Evolutionary conservation across 371 early-diverging fungal genomes (phyloP), one percentile per base, ranked within the genome.

Genomic region (Mucor racemosus): DNA sequence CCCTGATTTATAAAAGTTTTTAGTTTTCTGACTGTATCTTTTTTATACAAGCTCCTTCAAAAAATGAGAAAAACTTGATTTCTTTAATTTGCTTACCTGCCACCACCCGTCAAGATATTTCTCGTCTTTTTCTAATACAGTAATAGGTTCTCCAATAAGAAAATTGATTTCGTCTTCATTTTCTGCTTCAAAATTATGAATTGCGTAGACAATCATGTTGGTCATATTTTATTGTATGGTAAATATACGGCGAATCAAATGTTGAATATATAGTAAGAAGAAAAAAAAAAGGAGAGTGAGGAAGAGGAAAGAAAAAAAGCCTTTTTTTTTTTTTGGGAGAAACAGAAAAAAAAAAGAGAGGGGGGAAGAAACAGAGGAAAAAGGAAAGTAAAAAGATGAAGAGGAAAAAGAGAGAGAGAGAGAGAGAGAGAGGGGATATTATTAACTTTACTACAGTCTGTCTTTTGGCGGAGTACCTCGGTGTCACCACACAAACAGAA

Each of bases 91-190:
- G 50, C 14, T 78, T 88, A 90, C 92, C 88, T 88, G 86, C 92
- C 92, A 94, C 95, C 95, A 94, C 35, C 94, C 94, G 75, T 94
- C 95, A 21, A 84, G 79, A 71, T 88, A 93, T 48, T 86, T 78
- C 40, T 92, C 93, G 73, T 94, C 95, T 68, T 84, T 86, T 70
- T 92, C 92, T 17, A 92, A 70, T 4, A 95, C 92, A 21, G 87
- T 67, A 14, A 95, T 85, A 26, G 90, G 84, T 59, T 93, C 93
- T 21, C 89, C 91, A 31, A 80, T 74, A 42, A 74, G 66, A 67
- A 95, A 90, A 34, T 85, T 73, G 46, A 95, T 87, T 67, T 94
- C 95, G 72, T 94, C 94, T 53, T 87, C 88, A 59, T 91, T 89
- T 69, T 90, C 92, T 48, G 90, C 89, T 63, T 79, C 78, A 63